Conservation (phyloP, 352 stramenopile genomes). For the Halophytophthora batemanensis region DNA sequence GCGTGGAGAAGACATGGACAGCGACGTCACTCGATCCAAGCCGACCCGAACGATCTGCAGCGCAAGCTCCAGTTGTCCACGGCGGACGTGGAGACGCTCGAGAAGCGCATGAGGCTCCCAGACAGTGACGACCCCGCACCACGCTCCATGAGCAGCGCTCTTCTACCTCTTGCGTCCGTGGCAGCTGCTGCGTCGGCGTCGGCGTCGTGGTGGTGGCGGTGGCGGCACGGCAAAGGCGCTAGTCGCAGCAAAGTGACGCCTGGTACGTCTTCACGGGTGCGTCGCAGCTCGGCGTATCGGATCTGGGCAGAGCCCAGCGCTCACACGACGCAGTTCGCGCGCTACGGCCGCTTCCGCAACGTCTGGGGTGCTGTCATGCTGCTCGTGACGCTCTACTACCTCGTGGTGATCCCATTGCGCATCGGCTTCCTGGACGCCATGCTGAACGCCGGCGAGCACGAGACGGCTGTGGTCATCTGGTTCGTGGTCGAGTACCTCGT, state of each 20-base stretch:
- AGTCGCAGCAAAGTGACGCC: conserved; percentile 17
- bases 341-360: conserved; percentile 39
- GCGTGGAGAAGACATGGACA: background rate
- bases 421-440: conserved; percentile 50
- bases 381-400: conserved; percentile 49
- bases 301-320: conserved; percentile 13
- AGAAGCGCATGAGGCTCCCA: conserved; percentile 15
- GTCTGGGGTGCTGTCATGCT: conserved; percentile 57
- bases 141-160: conserved; percentile 5
- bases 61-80: conserved; percentile 22
- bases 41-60: conserved; percentile 16
- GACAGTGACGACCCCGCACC: conserved; percentile 1
- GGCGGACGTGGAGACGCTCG: conserved; percentile 20
- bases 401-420: conserved; percentile 55
- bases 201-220: conserved; percentile 3
- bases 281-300: conserved; percentile 9
- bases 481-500: conserved; percentile 56
- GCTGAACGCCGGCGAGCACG: conserved; percentile 30
- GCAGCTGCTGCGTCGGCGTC: background rate
- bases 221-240: background rate
- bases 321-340: conserved; percentile 11
- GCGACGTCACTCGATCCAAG: conserved; percentile 37
- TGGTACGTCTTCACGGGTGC: background rate
- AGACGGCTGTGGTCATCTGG: conserved; percentile 26
- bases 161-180: background rate